Conservation (phyloP, 2,329 filamentous ascomycete genomes). For the Cercospora zeina region DNA sequence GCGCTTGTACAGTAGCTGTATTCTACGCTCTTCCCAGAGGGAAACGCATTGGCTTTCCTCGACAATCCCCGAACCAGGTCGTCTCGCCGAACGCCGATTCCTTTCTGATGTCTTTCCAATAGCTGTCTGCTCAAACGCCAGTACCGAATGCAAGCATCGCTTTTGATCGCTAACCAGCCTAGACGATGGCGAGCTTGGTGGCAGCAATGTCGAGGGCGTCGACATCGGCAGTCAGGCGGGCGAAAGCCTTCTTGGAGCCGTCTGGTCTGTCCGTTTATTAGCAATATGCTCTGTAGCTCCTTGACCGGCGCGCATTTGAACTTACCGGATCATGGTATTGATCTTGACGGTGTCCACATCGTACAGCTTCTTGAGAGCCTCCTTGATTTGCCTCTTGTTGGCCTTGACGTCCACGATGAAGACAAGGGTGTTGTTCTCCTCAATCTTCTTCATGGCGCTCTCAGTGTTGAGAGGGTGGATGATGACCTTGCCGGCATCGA, state of each 20-base stretch:
- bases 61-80: slow-evolving; percentile 5
- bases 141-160: slow-evolving; percentile 41
- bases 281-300: slow-evolving; percentile 2
- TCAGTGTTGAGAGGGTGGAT: slow-evolving; percentile 99
- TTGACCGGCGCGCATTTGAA: not conserved
- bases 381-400: slow-evolving; percentile 99
- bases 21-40: slow-evolving; percentile 22
- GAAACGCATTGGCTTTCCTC: slow-evolving; percentile 10
- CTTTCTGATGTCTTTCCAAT: slow-evolving; percentile 15
- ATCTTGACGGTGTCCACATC: slow-evolving; percentile 98
- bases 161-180: slow-evolving; percentile 48
- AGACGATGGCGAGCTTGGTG: slow-evolving; percentile 97
- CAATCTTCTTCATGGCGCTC: slow-evolving; percentile 99
- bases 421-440: slow-evolving; percentile 97
- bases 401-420: slow-evolving; percentile 63
- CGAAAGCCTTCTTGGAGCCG: slow-evolving; percentile 98
- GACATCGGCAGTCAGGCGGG: slow-evolving; percentile 90
- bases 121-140: slow-evolving; percentile 27
- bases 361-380: slow-evolving; percentile 97
- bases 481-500: slow-evolving; percentile 97
- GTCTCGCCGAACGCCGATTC: not conserved
- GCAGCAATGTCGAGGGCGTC: slow-evolving; percentile 99
- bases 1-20: slow-evolving; percentile 26
- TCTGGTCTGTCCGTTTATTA: slow-evolving; percentile 66
- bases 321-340: slow-evolving; percentile 95